These are phyloP conservation scores for Clonostachys rhizophaga DNA, from an alignment of 2,329 filamentous ascomycete genomes.

Conservation along the genomic window DNA sequence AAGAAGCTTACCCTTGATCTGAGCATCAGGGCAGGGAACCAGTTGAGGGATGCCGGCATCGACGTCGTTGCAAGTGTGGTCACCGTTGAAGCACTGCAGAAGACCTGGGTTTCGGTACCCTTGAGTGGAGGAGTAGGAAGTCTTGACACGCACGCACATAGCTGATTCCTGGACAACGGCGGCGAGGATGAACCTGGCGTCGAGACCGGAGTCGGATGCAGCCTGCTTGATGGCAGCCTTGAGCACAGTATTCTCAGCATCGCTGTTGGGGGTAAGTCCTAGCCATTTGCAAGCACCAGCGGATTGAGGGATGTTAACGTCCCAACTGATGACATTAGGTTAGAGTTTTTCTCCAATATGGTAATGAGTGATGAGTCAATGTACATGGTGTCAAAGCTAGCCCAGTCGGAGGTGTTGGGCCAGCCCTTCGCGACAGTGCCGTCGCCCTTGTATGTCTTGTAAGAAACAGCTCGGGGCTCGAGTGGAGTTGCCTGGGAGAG, in stretches of 20 bases:
- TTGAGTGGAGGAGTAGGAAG: constrained; percentile 1
- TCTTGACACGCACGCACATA: constrained; percentile 2
- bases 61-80: constrained; percentile 3
- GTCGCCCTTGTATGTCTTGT: constrained; percentile 1
- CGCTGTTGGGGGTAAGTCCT: constrained; percentile 1
- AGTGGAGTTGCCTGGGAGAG: neutral
- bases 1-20: constrained; percentile 1
- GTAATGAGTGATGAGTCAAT: neutral
- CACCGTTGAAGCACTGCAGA: constrained; percentile 1
- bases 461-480: neutral
- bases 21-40: neutral
- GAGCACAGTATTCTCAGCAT: constrained; percentile 1
- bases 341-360: neutral
- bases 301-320: neutral
- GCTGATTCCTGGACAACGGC: constrained; percentile 1
- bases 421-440: constrained; percentile 1
- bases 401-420: neutral
- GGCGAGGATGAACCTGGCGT: constrained; percentile 2
- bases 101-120: constrained; percentile 1
- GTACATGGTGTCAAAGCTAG: constrained; percentile 1
- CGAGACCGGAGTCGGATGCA: neutral
- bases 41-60: neutral
- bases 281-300: constrained; percentile 2
- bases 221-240: neutral
- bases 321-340: neutral